Percentiles rank a stretch among this genome's conserved stretches.
Evolutionary conservation across 306 rosid genomes (phyloP).

Genomic region (Medicago ruthenica): DNA sequence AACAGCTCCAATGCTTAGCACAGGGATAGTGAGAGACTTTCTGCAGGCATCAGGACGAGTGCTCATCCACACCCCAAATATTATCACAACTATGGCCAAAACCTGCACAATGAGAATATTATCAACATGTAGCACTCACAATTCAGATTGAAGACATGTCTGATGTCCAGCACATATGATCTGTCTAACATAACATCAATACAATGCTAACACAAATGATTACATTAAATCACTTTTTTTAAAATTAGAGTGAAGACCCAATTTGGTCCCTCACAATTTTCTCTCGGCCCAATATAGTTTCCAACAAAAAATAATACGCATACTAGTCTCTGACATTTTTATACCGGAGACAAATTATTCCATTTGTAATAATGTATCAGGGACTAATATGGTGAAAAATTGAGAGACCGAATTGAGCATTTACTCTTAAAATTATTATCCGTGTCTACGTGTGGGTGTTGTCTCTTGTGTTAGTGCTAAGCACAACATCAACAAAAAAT

Average conservation of each 20-base stretch:
- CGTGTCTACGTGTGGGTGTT: neutral
- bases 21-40: slow-evolving; percentile 83
- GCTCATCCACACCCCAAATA: slow-evolving; percentile 94
- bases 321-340: too few species aligned
- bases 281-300: too few species aligned
- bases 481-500: slow-evolving; percentile 25
- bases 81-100: slow-evolving; percentile 70
- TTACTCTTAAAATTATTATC: neutral
- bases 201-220: neutral
- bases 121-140: neutral
- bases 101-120: slow-evolving; percentile 57
- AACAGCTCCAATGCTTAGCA: slow-evolving; percentile 76
- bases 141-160: neutral
- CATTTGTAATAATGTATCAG: too few species aligned
- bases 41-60: slow-evolving; percentile 82
- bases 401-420: too few species aligned
- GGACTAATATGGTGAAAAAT: too few species aligned
- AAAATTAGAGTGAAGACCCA: too few species aligned
- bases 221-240: neutral
- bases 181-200: too few species aligned
- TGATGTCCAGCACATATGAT: neutral
- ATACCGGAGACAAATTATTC: too few species aligned
- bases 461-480: neutral
- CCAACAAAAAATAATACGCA: too few species aligned
- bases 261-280: too few species aligned